Evolutionary conservation across 2,329 filamentous ascomycete species (phyloP).

Genomic region (Herpomyces periplanetae): DNA sequence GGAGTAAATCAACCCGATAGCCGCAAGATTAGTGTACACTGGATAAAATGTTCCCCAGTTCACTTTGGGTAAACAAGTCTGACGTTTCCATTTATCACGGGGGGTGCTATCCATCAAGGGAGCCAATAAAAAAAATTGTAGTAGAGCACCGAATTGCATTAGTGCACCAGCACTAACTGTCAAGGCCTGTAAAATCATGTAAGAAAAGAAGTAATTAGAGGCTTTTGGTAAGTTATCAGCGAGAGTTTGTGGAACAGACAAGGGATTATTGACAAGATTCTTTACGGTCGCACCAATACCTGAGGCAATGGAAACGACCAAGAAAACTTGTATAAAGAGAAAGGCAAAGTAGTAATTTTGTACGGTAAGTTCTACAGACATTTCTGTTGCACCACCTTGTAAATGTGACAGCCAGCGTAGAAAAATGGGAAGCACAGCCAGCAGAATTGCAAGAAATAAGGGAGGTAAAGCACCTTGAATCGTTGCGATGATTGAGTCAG

Average conservation of each 20-base stretch:
- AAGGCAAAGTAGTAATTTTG: slow-evolving; percentile 80
- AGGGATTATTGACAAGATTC: slow-evolving; percentile 21
- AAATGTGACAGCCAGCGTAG: slow-evolving; percentile 28
- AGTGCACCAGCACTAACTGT: slow-evolving; percentile 63
- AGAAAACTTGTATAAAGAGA: slow-evolving; percentile 69
- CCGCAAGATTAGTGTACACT: slow-evolving; percentile 80
- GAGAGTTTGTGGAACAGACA: slow-evolving; percentile 25
- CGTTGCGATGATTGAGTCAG: slow-evolving; percentile 19
- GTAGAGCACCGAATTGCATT: slow-evolving; percentile 36
- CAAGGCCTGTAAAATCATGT: slow-evolving; percentile 78
- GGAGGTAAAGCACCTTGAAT: slow-evolving; percentile 63
- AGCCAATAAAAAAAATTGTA: slow-evolving; percentile 43
- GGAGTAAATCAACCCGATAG: slow-evolving; percentile 56
- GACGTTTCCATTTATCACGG: slow-evolving; percentile 42
- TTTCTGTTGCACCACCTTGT: slow-evolving; percentile 46
- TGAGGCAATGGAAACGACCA: slow-evolving; percentile 54
- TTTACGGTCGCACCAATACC: slow-evolving; percentile 25
- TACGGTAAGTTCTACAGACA: slow-evolving; percentile 37
- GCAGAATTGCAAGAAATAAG: slow-evolving; percentile 28
- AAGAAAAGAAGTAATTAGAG: slow-evolving; percentile 91
- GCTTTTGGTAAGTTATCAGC: slow-evolving; percentile 45
- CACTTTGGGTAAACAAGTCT: slow-evolving; percentile 34
- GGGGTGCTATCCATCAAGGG: slow-evolving; percentile 47
- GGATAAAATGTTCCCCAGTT: slow-evolving; percentile 84
- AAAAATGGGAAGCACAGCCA: slow-evolving; percentile 42